These are phyloP conservation scores for Domatiomyces catenatus DNA, from an alignment of 2,329 filamentous ascomycete genomes.

Conservation along the genomic window DNA sequence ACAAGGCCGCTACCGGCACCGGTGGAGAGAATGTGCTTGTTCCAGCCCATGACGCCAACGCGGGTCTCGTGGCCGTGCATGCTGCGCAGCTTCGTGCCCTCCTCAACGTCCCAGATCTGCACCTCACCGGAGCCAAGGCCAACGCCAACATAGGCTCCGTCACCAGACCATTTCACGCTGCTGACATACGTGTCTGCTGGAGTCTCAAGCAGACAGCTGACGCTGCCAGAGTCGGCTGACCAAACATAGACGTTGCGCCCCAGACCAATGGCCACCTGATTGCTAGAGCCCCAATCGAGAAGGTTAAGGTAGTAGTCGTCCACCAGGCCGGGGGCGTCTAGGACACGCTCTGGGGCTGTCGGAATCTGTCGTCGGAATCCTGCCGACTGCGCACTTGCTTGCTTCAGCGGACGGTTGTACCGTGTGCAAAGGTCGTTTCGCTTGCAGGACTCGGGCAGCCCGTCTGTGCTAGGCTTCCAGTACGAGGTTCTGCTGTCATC, in stretches of 20 bases:
- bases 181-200: conserved; percentile 85
- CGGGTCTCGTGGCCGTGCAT: conserved; percentile 97
- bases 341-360: conserved; percentile 85
- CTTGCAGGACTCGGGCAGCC: conserved; percentile 93
- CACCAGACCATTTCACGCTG: conserved; percentile 96
- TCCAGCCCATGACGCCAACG: conserved; percentile 97
- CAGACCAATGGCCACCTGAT: conserved; percentile 94
- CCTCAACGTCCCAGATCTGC: conserved; percentile 65
- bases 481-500: conserved; percentile 52
- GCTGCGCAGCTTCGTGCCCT: conserved; percentile 86
- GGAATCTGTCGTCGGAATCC: conserved; percentile 85
- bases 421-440: conserved; percentile 93
- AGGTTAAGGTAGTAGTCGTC: conserved; percentile 99
- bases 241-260: conserved; percentile 97
- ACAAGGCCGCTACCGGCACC: conserved; percentile 88
- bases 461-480: conserved; percentile 70
- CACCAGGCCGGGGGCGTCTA: conserved; percentile 87
- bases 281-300: conserved; percentile 92
- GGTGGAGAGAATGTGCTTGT: conserved; percentile 92
- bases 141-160: conserved; percentile 90
- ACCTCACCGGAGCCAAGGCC: conserved; percentile 91
- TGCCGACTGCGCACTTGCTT: conserved; percentile 55
- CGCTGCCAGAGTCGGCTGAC: conserved; percentile 86
- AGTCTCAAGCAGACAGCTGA: conserved; percentile 78
- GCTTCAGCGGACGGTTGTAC: conserved; percentile 91